Evolutionary conservation across 179 eudicot genomes (phyloP).

Genomic region (Heliamphora pulchella): DNA sequence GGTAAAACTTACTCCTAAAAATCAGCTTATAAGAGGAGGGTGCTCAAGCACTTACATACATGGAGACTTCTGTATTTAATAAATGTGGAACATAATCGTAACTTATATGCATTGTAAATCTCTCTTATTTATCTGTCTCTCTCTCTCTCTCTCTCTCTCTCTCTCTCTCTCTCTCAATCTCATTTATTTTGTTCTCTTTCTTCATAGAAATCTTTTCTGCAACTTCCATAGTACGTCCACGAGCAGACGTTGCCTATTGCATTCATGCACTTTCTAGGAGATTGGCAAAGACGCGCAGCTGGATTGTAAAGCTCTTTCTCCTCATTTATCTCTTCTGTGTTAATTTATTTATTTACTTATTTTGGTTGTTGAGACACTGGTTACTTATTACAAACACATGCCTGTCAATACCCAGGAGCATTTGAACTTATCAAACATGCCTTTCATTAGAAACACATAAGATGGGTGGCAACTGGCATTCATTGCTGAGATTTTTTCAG

Average conservation of each 20-base stretch:
- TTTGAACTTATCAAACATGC: not conserved
- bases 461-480: too few relatives aligned
- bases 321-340: not conserved
- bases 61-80: too few relatives aligned
- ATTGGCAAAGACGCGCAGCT: constrained; percentile 69
- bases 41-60: too few relatives aligned
- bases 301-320: constrained; percentile 55
- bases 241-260: constrained; percentile 90
- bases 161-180: not conserved
- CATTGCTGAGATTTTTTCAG: too few relatives aligned
- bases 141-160: not conserved
- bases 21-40: too few relatives aligned
- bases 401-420: not conserved
- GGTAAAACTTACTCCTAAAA: too few relatives aligned
- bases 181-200: not conserved
- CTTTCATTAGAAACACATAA: too few relatives aligned
- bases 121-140: not conserved
- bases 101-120: not conserved
- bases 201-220: constrained; percentile 59
- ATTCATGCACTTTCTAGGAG: constrained; percentile 82
- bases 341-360: not conserved
- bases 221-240: constrained; percentile 56
- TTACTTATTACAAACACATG: not conserved
- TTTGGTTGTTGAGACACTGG: not conserved
- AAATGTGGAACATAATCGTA: too few relatives aligned